Evolutionary conservation across 306 rosid species (phyloP), one percentile per base, ranked within the genome.

Genomic region (Pyrus betulifolia): DNA sequence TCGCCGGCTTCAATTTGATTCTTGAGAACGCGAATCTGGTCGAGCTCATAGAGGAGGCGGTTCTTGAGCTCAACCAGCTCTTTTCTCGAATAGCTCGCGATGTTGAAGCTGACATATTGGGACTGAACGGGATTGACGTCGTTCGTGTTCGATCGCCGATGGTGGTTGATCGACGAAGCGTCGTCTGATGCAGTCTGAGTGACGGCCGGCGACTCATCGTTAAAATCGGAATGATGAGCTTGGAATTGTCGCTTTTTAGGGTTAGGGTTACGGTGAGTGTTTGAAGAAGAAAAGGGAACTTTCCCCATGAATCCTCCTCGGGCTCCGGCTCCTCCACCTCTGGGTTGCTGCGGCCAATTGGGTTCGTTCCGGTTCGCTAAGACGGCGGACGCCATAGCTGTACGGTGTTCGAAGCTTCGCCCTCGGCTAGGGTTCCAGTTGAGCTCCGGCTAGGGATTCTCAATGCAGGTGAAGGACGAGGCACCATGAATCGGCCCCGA

Each of bases 221-320:
- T 73, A 67, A 73, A 59, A 73, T 73, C 68, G 27, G 76, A 52
- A 17, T 60, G 40, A 3, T n/a, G 74, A 51, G 58, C 54, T 14
- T 87, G 82, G 58, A 72, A 76, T 75, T 86, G 88, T 77, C 83
- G 85, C 77, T 76, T 87, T 13, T 74, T 83, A 46, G 80, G 72
- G 72, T 91, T 91, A 81, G 87, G 85, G 82, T 84, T 91, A 77
- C 89, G 86, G 80, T 85, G 87, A 79, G 88, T 76, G 88, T 89
- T 89, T 65, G 91, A 81, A 77, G 91, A 81, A 76, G 70, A 35
- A 74, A 82, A 49, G 9, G 97, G 91, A 74, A 80, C 85, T 89
- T 91, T 92, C n/a, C 91, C 97, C 99, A 92, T 92, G 82, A 85
- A 92, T 87, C 87, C 90, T 19, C 88, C 91, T 25, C 89, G 89